phyloP scores from a whole-genome alignment of 2,329 filamentous ascomycete species.

The Pseudopyrenochaeta lycopersici region DNA sequence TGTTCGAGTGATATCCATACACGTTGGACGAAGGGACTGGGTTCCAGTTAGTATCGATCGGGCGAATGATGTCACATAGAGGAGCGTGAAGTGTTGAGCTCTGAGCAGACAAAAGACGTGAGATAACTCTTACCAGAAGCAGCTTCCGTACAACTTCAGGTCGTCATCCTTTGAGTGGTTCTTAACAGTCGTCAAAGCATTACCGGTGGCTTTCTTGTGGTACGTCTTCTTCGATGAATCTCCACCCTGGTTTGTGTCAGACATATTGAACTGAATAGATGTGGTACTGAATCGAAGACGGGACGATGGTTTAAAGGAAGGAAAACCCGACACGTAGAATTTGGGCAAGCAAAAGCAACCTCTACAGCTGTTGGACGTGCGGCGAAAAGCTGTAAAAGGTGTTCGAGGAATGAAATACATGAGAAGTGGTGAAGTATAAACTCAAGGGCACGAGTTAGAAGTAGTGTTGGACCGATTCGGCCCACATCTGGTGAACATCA shows the following conservation, averaged over 20 bases:
- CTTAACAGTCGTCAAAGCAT: constrained; percentile 73
- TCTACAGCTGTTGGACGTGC: background rate
- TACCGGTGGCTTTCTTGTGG: constrained; percentile 76
- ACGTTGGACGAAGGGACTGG: constrained; percentile 82
- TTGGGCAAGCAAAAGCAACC: background rate
- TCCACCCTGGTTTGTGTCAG: constrained; percentile 57
- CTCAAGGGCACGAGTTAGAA: background rate
- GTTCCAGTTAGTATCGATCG: constrained; percentile 14
- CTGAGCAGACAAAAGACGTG: background rate
- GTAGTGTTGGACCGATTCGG: background rate
- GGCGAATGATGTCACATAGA: constrained; percentile 18
- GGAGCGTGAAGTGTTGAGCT: background rate
- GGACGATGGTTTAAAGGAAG: background rate
- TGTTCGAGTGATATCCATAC: constrained; percentile 89
- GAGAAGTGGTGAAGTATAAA: background rate
- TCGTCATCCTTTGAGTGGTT: constrained; percentile 75
- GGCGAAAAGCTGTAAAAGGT: background rate
- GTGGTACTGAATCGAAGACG: background rate
- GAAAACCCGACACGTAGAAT: background rate
- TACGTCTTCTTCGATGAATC: constrained; percentile 70
- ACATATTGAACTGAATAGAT: constrained; percentile 49
- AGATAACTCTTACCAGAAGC: constrained; percentile 73
- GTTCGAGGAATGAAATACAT: constrained; percentile 13
- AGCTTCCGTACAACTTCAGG: constrained; percentile 81
- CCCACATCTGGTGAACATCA: constrained; percentile 12